phyloP scores from a whole-genome alignment of 2,329 filamentous ascomycete species.

The Aspergillus sclerotialis region DNA sequence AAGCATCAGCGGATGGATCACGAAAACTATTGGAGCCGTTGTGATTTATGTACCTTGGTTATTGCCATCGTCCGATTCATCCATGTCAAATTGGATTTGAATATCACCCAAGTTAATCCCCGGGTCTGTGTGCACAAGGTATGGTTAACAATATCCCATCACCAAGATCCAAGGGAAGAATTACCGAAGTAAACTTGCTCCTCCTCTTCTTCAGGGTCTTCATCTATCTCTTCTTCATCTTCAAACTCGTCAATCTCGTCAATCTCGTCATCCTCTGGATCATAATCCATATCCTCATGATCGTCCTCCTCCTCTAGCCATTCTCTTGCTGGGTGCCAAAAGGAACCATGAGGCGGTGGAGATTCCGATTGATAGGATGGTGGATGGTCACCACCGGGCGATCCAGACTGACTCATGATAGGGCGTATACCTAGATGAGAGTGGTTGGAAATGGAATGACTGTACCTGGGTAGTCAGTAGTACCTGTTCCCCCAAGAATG shows the following conservation, averaged over 20 bases:
- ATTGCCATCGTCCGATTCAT: conserved; percentile 12
- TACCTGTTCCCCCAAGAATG: too few relatives aligned
- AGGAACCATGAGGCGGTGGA: too few relatives aligned
- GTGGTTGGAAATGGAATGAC: too few relatives aligned
- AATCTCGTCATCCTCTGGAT: conserved; percentile 33
- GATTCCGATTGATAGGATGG: too few relatives aligned
- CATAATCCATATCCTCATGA: conserved; percentile 48
- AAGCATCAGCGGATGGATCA: conserved; percentile 6
- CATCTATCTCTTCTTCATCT: conserved; percentile 2
- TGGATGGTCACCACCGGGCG: conserved; percentile 17
- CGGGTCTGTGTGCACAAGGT: conserved; percentile 8
- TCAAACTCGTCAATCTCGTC: conserved; percentile 30
- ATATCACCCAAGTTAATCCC: conserved; percentile 17
- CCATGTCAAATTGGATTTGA: conserved; percentile 23
- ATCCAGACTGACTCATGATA: conserved; percentile 24
- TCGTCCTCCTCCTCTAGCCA: conserved; percentile 31
- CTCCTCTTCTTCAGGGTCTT: background rate
- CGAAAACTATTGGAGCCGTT: too few relatives aligned
- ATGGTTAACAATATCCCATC: conserved; percentile 1
- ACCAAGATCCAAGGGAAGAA: background rate
- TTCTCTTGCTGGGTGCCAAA: conserved; percentile 31
- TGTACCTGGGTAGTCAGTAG: too few relatives aligned
- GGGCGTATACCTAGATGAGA: too few relatives aligned
- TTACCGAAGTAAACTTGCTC: conserved; percentile 12
- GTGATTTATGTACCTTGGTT: conserved; percentile 9